Conservation (phyloP, 2,329 filamentous ascomycete species). For the Epichloe amarillans region DNA sequence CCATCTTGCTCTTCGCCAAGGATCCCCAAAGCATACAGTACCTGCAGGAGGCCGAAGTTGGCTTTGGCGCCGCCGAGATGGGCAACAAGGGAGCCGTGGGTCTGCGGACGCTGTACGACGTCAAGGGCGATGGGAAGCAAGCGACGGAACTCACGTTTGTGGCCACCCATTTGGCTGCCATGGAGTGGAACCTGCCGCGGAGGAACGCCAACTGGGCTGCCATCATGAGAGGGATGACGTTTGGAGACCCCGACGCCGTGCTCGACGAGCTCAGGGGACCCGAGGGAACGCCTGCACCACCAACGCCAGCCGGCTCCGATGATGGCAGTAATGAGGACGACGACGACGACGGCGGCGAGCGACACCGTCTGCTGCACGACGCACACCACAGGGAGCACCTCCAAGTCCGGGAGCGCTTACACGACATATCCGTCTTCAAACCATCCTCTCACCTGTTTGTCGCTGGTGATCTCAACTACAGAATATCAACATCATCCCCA, state of each 20-base stretch:
- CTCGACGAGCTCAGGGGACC: slow-evolving; percentile 12
- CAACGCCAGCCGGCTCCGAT: not conserved
- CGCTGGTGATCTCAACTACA: slow-evolving; percentile 89
- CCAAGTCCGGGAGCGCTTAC: slow-evolving; percentile 31
- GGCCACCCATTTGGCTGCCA: slow-evolving; percentile 75
- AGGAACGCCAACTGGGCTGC: slow-evolving; percentile 82
- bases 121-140: slow-evolving; percentile 11
- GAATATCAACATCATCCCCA: slow-evolving; percentile 58
- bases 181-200: slow-evolving; percentile 62
- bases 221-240: slow-evolving; percentile 70
- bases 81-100: slow-evolving; percentile 93
- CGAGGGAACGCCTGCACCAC: slow-evolving; percentile 4
- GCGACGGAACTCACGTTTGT: slow-evolving; percentile 68
- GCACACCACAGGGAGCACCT: slow-evolving; percentile 21
- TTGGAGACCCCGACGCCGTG: slow-evolving; percentile 40
- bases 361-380: slow-evolving; percentile 20
- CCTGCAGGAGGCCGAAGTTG: slow-evolving; percentile 68
- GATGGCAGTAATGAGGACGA: slow-evolving; percentile 13
- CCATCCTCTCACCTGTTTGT: slow-evolving; percentile 70
- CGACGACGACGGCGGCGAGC: slow-evolving; percentile 13
- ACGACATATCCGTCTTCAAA: slow-evolving; percentile 56
- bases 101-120: slow-evolving; percentile 50
- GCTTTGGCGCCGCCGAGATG: slow-evolving; percentile 77
- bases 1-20: slow-evolving; percentile 70
- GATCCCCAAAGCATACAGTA: slow-evolving; percentile 45